These are phyloP conservation scores for Gonapodya prolifera DNA, from an alignment of 192 early-diverging fungal genomes.

Conservation along the genomic window DNA sequence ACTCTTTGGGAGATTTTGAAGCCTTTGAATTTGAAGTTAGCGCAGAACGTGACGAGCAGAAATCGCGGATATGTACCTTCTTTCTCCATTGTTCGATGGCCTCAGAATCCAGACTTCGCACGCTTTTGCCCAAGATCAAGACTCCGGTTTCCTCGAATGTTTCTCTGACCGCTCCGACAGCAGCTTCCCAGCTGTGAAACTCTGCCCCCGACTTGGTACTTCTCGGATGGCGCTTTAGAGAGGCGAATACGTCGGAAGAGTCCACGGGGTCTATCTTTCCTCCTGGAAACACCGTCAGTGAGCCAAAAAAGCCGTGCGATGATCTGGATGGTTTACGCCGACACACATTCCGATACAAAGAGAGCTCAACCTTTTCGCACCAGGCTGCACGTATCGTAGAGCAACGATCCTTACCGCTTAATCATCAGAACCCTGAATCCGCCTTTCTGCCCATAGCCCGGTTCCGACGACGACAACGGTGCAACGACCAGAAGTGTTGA, in stretches of 20 bases:
- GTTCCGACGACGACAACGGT: not conserved
- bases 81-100: not conserved
- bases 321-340: not conserved
- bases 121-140: not conserved
- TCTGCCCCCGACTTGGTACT: not conserved
- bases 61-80: not conserved
- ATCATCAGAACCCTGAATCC: not conserved
- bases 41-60: not conserved
- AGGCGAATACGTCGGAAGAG: not conserved
- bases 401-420: not conserved
- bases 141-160: conserved; percentile 1
- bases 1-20: not conserved
- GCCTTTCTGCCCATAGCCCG: not conserved
- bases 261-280: not conserved
- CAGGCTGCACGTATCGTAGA: no score
- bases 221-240: not conserved
- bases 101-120: not conserved
- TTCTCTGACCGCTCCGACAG: not conserved
- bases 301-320: not conserved
- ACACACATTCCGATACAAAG: not conserved
- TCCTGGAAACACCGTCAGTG: not conserved
- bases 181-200: not conserved
- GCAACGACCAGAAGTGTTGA: not conserved
- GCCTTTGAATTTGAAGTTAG: not conserved
- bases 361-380: no score